Percentiles rank a stretch among this genome's conserved stretches.
phyloP scores from a whole-genome alignment of 345 rosid species.

The Psidium guajava region DNA sequence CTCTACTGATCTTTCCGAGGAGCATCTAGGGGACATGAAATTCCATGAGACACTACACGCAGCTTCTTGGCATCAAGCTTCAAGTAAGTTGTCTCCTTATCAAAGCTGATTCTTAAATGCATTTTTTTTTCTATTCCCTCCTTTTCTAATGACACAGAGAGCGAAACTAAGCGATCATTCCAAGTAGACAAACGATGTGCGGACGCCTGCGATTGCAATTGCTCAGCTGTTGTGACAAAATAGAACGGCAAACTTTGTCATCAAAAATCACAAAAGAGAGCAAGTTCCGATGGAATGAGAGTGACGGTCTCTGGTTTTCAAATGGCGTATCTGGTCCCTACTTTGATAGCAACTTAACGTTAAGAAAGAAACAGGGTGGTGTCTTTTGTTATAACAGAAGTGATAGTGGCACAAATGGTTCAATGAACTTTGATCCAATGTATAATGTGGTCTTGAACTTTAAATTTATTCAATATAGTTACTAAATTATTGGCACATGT shows the following conservation, averaged over 20 bases:
- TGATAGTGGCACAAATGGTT: no score
- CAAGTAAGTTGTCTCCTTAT: neutral
- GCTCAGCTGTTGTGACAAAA: neutral
- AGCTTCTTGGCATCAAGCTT: neutral
- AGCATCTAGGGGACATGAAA: neutral
- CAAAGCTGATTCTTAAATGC: neutral
- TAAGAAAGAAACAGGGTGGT: neutral
- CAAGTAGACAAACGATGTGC: neutral
- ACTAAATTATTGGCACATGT: no score
- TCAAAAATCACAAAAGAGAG: neutral
- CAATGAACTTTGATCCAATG: no score
- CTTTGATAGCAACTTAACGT: neutral
- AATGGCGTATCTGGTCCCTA: neutral
- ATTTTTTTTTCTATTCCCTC: neutral
- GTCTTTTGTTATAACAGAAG: neutral
- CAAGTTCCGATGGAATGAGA: neutral
- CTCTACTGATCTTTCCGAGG: neutral
- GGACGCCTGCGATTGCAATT: neutral
- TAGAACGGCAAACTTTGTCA: neutral
- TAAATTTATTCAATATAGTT: no score
- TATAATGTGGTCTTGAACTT: no score
- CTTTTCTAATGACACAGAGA: neutral
- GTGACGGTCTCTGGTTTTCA: neutral
- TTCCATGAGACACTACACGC: neutral
- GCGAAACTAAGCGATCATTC: neutral